Evolutionary conservation across 495 filamentous ascomycete species (phyloP), one percentile per base, ranked within the genome.

Genomic region (Aspergillus haitiensis): DNA sequence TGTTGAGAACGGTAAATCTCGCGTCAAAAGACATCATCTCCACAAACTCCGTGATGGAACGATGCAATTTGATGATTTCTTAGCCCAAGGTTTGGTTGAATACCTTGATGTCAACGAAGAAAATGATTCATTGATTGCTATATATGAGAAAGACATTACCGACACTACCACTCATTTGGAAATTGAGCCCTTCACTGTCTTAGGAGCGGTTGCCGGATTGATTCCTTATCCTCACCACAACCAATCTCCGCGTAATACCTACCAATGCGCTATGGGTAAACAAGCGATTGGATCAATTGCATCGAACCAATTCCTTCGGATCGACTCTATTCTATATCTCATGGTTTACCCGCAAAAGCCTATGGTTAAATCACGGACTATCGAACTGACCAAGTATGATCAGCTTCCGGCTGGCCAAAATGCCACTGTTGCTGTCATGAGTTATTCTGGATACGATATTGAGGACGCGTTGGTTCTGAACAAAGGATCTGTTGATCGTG

Each of bases 231-330:
- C 94, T 10, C 95, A 99, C 75, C 94, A 99, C 79, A 99, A 99
- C 72, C 94, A 99, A 73, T 99, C 94, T 5, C 94, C 94, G 8
- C 86, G 94, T 77, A 99, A 99, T 70, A 99, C 94, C 7, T 99
- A 99, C 69, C 94, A 98, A 77, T 97, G 95, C 72, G 94, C 94
- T 74, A 99, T 99, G 94, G 94, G 94, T 80, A 99, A 99, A 75
- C 94, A 99, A 89, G 94, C 94, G 15, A 97, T 99, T 71, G 94
- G 94, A 51, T 91, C 93, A 16, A 97, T 98, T 70, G 93, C 93
- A 11, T 92, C 94, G 62, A 99, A 99, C 67, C 95, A 98, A 72
- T 96, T 96, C 77, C 85, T 89, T 59, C 87, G 94, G 21, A 94
- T 99, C 70, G 94, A 99, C 67, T 97, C 92, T 4, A 82, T 98